Percentiles rank a stretch among this genome's conserved stretches.
phyloP scores from a whole-genome alignment of 2,329 filamentous ascomycete genomes.

The Phaeosphaeriaceae sp. region DNA sequence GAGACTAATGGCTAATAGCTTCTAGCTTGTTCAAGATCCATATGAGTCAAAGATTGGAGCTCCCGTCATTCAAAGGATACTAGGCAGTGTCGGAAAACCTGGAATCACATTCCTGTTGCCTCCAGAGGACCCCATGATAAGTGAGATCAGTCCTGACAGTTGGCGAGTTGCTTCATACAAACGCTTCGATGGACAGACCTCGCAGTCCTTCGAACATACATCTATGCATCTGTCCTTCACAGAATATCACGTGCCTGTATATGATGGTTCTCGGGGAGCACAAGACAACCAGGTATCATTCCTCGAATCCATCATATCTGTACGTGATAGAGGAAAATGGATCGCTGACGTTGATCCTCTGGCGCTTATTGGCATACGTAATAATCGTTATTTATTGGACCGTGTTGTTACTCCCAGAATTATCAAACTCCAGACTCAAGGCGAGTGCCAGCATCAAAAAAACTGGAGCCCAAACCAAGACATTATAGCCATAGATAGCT shows the following conservation, averaged over 20 bases:
- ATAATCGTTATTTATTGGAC: no score
- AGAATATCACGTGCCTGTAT: conserved; percentile 2
- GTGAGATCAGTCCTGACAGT: background rate
- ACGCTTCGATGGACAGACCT: background rate
- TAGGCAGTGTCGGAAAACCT: background rate
- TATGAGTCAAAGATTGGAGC: background rate
- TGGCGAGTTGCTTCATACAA: background rate
- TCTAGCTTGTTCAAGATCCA: background rate
- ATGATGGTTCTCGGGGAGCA: background rate
- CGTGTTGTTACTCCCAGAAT: background rate
- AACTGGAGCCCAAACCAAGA: background rate
- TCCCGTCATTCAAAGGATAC: background rate
- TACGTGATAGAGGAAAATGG: conserved; percentile 3
- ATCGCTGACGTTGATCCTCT: conserved; percentile 1
- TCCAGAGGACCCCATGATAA: background rate
- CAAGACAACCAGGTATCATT: background rate
- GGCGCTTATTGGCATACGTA: background rate
- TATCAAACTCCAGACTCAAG: background rate
- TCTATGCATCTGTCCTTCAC: conserved; percentile 5
- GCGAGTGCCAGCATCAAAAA: background rate
- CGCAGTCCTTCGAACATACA: background rate
- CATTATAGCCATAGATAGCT: background rate
- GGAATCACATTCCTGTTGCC: background rate
- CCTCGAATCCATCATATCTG: conserved; percentile 3
- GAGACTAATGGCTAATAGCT: background rate